Evolutionary conservation across 1,284 basidiomycete genomes (phyloP).

Genomic region (Earliella scabrosa): DNA sequence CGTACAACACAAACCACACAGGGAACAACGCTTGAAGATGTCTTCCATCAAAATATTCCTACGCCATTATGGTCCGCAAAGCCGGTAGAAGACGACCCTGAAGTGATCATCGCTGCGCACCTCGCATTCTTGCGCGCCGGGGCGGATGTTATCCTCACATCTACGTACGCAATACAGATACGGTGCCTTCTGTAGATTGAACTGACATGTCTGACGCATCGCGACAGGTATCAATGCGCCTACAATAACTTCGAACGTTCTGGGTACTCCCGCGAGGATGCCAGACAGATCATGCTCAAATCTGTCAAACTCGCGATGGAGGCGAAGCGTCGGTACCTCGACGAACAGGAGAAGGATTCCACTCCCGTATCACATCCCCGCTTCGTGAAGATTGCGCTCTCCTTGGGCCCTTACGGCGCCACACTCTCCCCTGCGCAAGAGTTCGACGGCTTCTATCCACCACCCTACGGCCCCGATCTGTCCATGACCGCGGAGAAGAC

Average conservation of each 20-base stretch:
- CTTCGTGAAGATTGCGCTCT: constrained; percentile 58
- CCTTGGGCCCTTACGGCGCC: constrained; percentile 78
- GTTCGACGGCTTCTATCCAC: constrained; percentile 75
- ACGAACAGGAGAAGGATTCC: constrained; percentile 17
- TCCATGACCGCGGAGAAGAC: constrained; percentile 40
- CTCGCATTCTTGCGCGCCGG: constrained; percentile 62
- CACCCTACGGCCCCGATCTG: constrained; percentile 68
- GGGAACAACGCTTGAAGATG: constrained; percentile 72
- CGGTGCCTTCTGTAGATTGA: not conserved
- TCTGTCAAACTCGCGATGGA: constrained; percentile 57
- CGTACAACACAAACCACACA: constrained; percentile 29
- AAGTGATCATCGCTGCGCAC: constrained; percentile 60
- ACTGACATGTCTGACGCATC: not conserved
- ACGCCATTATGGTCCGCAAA: constrained; percentile 73
- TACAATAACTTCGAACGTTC: constrained; percentile 56
- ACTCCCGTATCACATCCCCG: not conserved
- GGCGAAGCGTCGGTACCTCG: constrained; percentile 44
- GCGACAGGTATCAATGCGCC: constrained; percentile 65
- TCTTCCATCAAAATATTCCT: constrained; percentile 55
- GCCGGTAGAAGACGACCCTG: constrained; percentile 55
- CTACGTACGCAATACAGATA: constrained; percentile 56
- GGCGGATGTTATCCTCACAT: constrained; percentile 60
- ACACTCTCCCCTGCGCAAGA: constrained; percentile 72
- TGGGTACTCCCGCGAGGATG: constrained; percentile 52
- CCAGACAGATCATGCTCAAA: constrained; percentile 53